Conservation (phyloP, 495 filamentous ascomycete genomes). For the Xylaria intraflava region DNA sequence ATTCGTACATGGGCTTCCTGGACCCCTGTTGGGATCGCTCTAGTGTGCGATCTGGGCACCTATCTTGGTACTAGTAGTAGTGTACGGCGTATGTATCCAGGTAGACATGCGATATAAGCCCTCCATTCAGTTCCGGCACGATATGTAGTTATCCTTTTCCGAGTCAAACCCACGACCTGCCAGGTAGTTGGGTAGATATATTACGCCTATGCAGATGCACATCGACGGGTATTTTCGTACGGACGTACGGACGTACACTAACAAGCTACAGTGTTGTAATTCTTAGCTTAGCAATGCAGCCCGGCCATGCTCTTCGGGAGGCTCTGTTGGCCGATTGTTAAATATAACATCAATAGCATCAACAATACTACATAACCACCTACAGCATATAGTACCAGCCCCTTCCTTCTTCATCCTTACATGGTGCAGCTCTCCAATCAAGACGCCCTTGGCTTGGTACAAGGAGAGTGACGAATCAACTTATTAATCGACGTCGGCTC, state of each 20-base stretch:
- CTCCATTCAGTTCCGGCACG: too few relatives aligned
- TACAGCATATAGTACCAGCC: too few relatives aligned
- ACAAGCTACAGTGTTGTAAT: too few relatives aligned
- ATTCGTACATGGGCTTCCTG: neutral
- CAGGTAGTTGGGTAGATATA: too few relatives aligned
- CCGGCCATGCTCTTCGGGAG: neutral
- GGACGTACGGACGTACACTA: too few relatives aligned
- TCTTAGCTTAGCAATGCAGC: too few relatives aligned
- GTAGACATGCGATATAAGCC: too few relatives aligned
- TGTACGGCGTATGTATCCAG: too few relatives aligned
- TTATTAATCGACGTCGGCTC: slow-evolving; percentile 1
- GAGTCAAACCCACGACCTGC: too few relatives aligned
- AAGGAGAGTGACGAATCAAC: slow-evolving; percentile 4
- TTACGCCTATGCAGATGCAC: too few relatives aligned
- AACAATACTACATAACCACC: neutral
- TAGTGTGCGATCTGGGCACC: neutral
- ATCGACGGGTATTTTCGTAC: too few relatives aligned
- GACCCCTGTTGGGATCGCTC: slow-evolving; percentile 7
- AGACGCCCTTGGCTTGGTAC: neutral
- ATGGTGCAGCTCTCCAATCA: neutral
- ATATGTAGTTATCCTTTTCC: too few relatives aligned
- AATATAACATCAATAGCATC: neutral
- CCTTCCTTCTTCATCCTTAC: neutral
- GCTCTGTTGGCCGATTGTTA: neutral
- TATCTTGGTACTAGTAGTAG: neutral